Percentiles rank a stretch among this genome's conserved stretches.
Evolutionary conservation across 257 asterid genomes (phyloP).

Genomic region (Gynochthodes officinalis): DNA sequence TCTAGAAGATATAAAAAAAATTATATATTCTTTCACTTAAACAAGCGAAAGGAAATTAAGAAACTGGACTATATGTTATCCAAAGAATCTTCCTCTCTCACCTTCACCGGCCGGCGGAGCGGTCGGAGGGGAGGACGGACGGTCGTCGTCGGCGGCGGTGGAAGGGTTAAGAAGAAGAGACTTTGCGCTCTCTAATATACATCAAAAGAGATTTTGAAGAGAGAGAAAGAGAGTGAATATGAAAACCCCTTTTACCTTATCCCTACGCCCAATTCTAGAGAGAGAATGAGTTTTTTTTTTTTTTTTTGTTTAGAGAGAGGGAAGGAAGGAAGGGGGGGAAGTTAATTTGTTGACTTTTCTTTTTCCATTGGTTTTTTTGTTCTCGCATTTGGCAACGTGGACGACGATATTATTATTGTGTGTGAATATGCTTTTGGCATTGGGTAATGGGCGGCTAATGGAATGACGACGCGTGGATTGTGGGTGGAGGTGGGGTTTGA

Average conservation of each 20-base stretch:
- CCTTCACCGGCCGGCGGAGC: conserved; percentile 19
- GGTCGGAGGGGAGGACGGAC: conserved; percentile 7
- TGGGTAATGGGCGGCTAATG: no score
- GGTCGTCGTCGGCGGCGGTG: conserved; percentile 14
- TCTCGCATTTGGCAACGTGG: no score
- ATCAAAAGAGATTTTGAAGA: conserved; percentile 3
- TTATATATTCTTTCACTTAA: background rate
- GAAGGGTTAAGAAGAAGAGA: conserved; percentile 19
- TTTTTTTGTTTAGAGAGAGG: background rate
- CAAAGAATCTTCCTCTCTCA: conserved; percentile 23
- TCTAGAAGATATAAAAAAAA: conserved; percentile 6
- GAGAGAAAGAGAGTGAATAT: background rate
- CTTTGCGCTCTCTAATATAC: conserved; percentile 16
- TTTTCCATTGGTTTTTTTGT: no score
- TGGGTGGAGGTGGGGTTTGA: no score
- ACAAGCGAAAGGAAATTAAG: background rate
- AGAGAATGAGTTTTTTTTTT: background rate
- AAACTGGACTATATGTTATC: conserved; percentile 1
- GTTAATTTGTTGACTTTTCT: background rate
- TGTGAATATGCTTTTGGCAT: no score
- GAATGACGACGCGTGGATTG: no score
- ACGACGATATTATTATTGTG: no score
- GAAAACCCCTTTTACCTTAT: conserved; percentile 17
- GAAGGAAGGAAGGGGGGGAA: background rate
- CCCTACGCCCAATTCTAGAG: conserved; percentile 9